These are phyloP conservation scores for Hagleromyces aurorensis DNA, from an alignment of 805 yeast genomes.

Conservation along the genomic window DNA sequence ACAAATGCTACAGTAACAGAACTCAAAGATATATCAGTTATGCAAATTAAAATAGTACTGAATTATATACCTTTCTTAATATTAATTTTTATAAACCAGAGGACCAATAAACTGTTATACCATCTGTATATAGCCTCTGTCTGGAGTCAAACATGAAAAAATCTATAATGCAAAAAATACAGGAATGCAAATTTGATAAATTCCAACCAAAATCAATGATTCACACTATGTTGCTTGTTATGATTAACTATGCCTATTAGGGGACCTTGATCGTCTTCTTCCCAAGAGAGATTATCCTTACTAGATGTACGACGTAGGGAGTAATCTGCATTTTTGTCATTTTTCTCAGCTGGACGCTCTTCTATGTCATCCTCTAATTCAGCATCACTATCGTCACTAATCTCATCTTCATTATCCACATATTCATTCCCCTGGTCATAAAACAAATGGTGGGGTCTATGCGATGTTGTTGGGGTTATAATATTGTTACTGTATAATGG, in stretches of 20 bases:
- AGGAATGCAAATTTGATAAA: too few relatives aligned
- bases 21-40: too few relatives aligned
- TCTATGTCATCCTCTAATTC: constrained; percentile 11
- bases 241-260: constrained; percentile 22
- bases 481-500: constrained; percentile 45
- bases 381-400: constrained; percentile 17
- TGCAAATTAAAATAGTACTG: too few relatives aligned
- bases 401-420: constrained; percentile 13
- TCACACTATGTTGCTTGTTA: constrained; percentile 13
- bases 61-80: too few relatives aligned
- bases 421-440: constrained; percentile 14
- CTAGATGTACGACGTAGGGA: constrained; percentile 28
- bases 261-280: constrained; percentile 22
- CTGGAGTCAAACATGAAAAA: too few relatives aligned
- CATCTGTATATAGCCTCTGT: too few relatives aligned
- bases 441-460: constrained; percentile 14
- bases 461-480: constrained; percentile 19
- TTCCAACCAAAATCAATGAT: constrained; percentile 5
- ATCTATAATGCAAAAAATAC: too few relatives aligned
- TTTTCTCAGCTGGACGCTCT: constrained; percentile 14
- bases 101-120: too few relatives aligned
- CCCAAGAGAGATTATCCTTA: constrained; percentile 28
- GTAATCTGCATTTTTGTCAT: constrained; percentile 29
- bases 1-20: too few relatives aligned
- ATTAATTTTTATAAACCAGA: too few relatives aligned